phyloP scores from a whole-genome alignment of 352 stramenopile species.

The Globisporangium carolinianum region DNA sequence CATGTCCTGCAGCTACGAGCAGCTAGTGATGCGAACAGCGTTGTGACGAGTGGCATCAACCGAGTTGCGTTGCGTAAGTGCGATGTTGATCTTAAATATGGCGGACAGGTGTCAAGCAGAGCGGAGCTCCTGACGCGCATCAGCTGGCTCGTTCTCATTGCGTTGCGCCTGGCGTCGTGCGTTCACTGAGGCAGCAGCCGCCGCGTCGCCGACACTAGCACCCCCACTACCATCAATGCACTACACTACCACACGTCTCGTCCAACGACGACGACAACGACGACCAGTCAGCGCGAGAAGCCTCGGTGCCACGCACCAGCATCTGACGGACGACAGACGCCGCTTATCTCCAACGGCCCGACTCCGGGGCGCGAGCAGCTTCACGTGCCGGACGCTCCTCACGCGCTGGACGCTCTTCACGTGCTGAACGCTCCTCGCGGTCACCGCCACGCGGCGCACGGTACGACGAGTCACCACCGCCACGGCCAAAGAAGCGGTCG shows the following conservation, averaged over 20 bases:
- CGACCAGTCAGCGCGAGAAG: no score
- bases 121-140: no score
- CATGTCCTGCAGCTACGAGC: no score
- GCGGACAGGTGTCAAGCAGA: neutral
- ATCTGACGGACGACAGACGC: neutral
- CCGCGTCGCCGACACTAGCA: neutral
- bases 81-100: conserved; percentile 2
- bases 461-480: conserved; percentile 44
- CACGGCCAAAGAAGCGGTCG: conserved; percentile 28
- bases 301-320: neutral
- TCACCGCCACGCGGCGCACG: conserved; percentile 31
- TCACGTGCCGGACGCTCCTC: conserved; percentile 26
- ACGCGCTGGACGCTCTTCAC: no score
- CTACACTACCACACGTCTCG: neutral
- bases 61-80: neutral
- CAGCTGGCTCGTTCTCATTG: conserved; percentile 4
- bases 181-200: conserved; percentile 1
- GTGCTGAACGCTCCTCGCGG: no score
- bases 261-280: neutral
- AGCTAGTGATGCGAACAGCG: no score
- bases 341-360: conserved; percentile 58
- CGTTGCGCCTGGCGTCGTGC: conserved; percentile 1
- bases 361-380: conserved; percentile 39
- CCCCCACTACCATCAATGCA: neutral
- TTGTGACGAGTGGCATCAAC: neutral